These are phyloP conservation scores for Scheffersomyces coipomensis DNA, from an alignment of 805 yeast species.

Conservation along the genomic window DNA sequence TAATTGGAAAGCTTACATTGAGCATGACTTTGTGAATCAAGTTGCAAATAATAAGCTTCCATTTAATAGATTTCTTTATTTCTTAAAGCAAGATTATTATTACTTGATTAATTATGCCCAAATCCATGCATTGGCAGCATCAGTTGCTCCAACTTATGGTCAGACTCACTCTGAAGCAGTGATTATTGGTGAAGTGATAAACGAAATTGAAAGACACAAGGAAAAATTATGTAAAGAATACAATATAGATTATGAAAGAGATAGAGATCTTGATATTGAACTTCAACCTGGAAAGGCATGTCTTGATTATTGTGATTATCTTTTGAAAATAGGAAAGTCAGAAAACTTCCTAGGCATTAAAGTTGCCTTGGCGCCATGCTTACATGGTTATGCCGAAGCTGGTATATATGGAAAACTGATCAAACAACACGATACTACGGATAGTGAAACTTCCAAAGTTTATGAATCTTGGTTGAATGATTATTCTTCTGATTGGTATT, in stretches of 20 bases:
- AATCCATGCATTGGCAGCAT: conserved; percentile 62
- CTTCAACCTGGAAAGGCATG: conserved; percentile 57
- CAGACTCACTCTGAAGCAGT: conserved; percentile 50
- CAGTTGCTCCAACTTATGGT: conserved; percentile 55
- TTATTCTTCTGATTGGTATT: conserved; percentile 59
- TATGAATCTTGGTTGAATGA: conserved; percentile 60
- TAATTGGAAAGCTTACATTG: conserved; percentile 56
- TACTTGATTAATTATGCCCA: conserved; percentile 69
- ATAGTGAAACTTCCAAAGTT: conserved; percentile 22
- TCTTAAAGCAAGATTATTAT: conserved; percentile 62
- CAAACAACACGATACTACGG: conserved; percentile 12
- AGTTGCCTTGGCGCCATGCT: conserved; percentile 72
- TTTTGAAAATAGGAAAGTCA: conserved; percentile 50
- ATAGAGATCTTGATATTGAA: conserved; percentile 38
- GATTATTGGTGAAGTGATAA: conserved; percentile 50
- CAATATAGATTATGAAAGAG: conserved; percentile 39
- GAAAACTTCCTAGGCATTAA: conserved; percentile 64
- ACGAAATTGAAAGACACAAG: conserved; percentile 58
- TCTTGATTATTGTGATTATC: conserved; percentile 57
- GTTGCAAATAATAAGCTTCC: conserved; percentile 54
- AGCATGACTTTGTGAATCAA: conserved; percentile 60
- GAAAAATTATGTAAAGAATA: conserved; percentile 40
- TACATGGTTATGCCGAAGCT: conserved; percentile 69
- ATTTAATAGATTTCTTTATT: conserved; percentile 50
- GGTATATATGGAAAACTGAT: conserved; percentile 30